phyloP scores from a whole-genome alignment of 768 basidiomycete species.

The Auricularia heimuer region DNA sequence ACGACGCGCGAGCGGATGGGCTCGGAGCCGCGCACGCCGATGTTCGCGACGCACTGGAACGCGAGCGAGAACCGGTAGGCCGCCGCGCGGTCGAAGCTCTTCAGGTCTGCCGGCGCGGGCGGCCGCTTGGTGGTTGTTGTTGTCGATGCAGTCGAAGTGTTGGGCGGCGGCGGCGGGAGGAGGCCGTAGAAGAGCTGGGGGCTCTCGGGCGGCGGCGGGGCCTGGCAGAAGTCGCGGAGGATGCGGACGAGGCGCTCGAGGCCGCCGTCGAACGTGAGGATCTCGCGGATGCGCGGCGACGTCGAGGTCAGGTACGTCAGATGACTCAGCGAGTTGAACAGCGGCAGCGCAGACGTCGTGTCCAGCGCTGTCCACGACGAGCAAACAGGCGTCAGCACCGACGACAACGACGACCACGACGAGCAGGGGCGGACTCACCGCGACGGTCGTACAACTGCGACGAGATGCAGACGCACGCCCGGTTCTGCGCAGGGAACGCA shows the following conservation, averaged over 20 bases:
- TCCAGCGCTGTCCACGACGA: slow-evolving; percentile 31
- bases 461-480: slow-evolving; percentile 90
- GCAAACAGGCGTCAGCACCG: neutral
- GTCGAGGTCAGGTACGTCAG: slow-evolving; percentile 95
- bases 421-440: slow-evolving; percentile 41
- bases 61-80: slow-evolving; percentile 87
- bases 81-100: slow-evolving; percentile 63
- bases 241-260: slow-evolving; percentile 92
- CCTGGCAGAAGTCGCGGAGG: slow-evolving; percentile 77
- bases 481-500: slow-evolving; percentile 87
- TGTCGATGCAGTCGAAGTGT: neutral
- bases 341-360: slow-evolving; percentile 49
- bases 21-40: slow-evolving; percentile 92
- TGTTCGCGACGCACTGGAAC: slow-evolving; percentile 95
- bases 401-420: neutral
- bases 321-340: slow-evolving; percentile 92
- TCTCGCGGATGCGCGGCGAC: slow-evolving; percentile 94
- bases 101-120: too few species aligned
- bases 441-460: slow-evolving; percentile 90
- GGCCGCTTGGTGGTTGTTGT: neutral
- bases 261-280: slow-evolving; percentile 96
- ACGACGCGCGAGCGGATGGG: slow-evolving; percentile 85
- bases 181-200: slow-evolving; percentile 71
- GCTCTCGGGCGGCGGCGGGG: slow-evolving; percentile 73
- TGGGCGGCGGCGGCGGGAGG: slow-evolving; percentile 35